Conservation (phyloP, 2,329 filamentous ascomycete species). For the Fusarium sambucinum region DNA sequence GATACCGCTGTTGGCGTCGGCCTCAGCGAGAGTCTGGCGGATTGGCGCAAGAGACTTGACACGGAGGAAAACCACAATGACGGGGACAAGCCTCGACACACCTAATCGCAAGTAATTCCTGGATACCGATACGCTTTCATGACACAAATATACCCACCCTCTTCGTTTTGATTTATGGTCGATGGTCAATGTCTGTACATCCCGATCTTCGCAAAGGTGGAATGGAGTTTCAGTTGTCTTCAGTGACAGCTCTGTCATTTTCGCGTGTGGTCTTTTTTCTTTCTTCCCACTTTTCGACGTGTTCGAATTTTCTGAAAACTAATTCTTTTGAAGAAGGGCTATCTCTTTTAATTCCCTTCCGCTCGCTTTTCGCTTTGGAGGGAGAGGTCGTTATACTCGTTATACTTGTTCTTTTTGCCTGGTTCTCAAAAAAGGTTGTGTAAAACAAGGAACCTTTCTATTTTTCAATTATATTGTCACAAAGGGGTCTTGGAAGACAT, state of each 20-base stretch:
- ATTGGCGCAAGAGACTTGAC: slow-evolving; percentile 85
- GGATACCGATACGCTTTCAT: slow-evolving; percentile 49
- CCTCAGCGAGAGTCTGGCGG: slow-evolving; percentile 78
- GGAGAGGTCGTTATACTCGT: slow-evolving; percentile 22
- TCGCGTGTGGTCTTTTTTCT: slow-evolving; percentile 28
- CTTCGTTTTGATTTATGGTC: slow-evolving; percentile 42
- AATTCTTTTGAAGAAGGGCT: slow-evolving; percentile 26
- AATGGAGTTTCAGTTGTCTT: slow-evolving; percentile 47
- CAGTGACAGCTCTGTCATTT: slow-evolving; percentile 32
- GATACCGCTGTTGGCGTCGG: slow-evolving; percentile 58
- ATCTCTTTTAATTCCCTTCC: slow-evolving; percentile 4
- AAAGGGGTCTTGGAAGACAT: slow-evolving; percentile 8
- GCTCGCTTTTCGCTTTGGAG: slow-evolving; percentile 26
- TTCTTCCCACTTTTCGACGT: slow-evolving; percentile 35
- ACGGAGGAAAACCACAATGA: slow-evolving; percentile 56
- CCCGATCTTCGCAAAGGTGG: slow-evolving; percentile 44
- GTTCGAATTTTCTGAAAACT: slow-evolving; percentile 25
- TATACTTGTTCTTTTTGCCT: slow-evolving; percentile 37
- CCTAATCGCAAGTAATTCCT: slow-evolving; percentile 41
- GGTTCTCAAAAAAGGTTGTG: slow-evolving; percentile 38
- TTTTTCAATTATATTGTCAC: slow-evolving; percentile 20
- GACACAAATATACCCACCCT: slow-evolving; percentile 52
- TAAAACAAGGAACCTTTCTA: slow-evolving; percentile 41
- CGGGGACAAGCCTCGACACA: slow-evolving; percentile 47
- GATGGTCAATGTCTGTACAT: slow-evolving; percentile 45